Conservation (phyloP, 2,329 filamentous ascomycete species). For the Colletotrichum euphorbiae region DNA sequence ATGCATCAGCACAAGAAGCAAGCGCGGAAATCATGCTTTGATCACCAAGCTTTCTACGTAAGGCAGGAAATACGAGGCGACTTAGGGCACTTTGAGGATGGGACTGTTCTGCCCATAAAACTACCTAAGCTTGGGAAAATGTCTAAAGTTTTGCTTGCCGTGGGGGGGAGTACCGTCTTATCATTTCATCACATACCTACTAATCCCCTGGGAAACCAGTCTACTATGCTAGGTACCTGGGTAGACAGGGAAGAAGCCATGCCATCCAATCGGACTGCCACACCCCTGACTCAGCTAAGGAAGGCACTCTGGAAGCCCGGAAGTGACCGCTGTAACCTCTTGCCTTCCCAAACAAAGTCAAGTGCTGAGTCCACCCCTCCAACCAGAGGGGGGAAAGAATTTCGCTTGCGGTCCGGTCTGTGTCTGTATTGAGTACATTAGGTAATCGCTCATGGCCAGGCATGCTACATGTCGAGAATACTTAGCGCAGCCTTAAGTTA, state of each 20-base stretch:
- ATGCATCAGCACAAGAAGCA: too few species aligned
- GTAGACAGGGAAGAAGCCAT: background rate
- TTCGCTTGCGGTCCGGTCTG: conserved; percentile 18
- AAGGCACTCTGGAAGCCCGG: background rate
- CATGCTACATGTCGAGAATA: conserved; percentile 27
- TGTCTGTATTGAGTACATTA: conserved; percentile 18
- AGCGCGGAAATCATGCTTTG: too few species aligned
- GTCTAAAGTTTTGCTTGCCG: too few species aligned
- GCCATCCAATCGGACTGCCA: conserved; percentile 16
- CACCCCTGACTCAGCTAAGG: conserved; percentile 19
- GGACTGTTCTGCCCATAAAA: too few species aligned
- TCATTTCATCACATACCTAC: conserved; percentile 30
- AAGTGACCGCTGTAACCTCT: conserved; percentile 3
- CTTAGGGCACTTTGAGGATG: too few species aligned
- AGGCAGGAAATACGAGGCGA: too few species aligned
- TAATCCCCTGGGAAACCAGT: conserved; percentile 17
- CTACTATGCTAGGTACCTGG: background rate
- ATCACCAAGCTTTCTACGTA: too few species aligned
- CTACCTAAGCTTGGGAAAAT: too few species aligned
- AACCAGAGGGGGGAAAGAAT: background rate
- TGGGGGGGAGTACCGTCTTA: conserved; percentile 3
- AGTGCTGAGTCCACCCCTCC: too few species aligned
- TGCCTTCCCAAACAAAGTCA: background rate
- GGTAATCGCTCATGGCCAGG: background rate
- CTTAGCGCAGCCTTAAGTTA: conserved; percentile 1